These are phyloP conservation scores for Claviceps quebecensis DNA, from an alignment of 2,329 filamentous ascomycete genomes.

Conservation along the genomic window DNA sequence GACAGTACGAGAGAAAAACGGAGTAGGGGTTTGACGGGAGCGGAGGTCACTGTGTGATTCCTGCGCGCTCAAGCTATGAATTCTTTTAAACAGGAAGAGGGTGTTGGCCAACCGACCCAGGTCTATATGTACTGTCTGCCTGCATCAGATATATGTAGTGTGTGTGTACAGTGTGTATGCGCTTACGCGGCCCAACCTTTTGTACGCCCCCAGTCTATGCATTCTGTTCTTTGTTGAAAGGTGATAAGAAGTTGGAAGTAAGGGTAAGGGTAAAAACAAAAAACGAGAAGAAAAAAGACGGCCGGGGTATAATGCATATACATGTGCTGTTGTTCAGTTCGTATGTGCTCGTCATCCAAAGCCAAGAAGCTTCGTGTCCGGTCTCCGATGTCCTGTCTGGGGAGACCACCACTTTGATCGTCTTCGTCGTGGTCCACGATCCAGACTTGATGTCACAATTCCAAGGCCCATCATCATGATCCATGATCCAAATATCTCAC, in stretches of 20 bases:
- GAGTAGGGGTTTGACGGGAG: conserved; percentile 5
- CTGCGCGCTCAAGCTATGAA: conserved; percentile 13
- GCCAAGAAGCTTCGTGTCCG: background rate
- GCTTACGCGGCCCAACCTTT: background rate
- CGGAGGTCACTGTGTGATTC: conserved; percentile 14
- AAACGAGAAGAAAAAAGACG: background rate
- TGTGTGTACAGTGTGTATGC: background rate
- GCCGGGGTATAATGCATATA: conserved; percentile 5
- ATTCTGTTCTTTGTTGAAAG: background rate
- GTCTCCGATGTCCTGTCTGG: background rate
- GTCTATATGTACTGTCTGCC: background rate
- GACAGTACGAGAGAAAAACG: conserved; percentile 8
- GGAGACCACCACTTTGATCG: background rate
- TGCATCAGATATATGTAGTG: background rate
- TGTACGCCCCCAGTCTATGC: background rate
- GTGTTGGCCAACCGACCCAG: background rate
- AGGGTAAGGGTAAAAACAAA: background rate
- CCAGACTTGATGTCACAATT: background rate
- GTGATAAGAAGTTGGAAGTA: background rate
- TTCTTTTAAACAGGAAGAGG: background rate
- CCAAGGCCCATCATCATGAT: background rate
- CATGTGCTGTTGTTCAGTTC: background rate
- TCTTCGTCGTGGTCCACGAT: background rate
- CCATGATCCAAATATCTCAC: background rate
- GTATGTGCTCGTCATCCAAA: conserved; percentile 2